phyloP scores from a whole-genome alignment of 2,329 filamentous ascomycete genomes.

The Aureobasidium sp. region DNA sequence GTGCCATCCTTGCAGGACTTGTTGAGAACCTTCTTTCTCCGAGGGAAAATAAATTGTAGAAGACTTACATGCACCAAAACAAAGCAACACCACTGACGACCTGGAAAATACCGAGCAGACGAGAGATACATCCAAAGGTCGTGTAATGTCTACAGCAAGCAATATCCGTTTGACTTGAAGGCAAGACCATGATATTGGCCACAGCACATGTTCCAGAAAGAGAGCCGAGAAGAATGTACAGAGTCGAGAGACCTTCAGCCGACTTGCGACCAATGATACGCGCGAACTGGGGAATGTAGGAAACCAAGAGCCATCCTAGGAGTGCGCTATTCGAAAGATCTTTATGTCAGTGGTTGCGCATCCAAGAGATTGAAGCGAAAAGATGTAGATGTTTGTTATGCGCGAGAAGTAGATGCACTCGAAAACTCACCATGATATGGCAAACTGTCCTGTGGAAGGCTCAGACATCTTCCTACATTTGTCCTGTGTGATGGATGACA shows the following conservation, averaged over 20 bases:
- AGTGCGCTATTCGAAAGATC: conserved; percentile 49
- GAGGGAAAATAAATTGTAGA: too few relatives aligned
- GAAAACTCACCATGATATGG: conserved; percentile 17
- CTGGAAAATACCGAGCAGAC: conserved; percentile 78
- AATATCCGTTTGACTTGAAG: conserved; percentile 69
- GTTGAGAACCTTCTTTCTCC: too few relatives aligned
- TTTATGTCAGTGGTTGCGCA: conserved; percentile 13
- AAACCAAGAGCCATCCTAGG: conserved; percentile 76
- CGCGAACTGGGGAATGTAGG: conserved; percentile 85
- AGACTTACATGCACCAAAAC: conserved; percentile 73
- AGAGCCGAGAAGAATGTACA: conserved; percentile 81
- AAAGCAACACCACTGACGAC: conserved; percentile 82
- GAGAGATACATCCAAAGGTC: conserved; percentile 71
- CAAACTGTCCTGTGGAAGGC: conserved; percentile 19
- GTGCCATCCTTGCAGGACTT: too few relatives aligned
- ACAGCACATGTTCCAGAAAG: conserved; percentile 82
- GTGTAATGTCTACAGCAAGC: conserved; percentile 76
- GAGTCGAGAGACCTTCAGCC: conserved; percentile 85
- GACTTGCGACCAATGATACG: conserved; percentile 78
- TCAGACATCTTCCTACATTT: conserved; percentile 17
- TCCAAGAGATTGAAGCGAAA: not conserved
- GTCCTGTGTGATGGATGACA: conserved; percentile 6
- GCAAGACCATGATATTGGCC: conserved; percentile 79
- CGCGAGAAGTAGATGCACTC: not conserved
- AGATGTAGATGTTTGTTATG: not conserved